These are phyloP conservation scores for Cercospora sojina DNA, from an alignment of 2,329 filamentous ascomycete species.

Conservation along the genomic window DNA sequence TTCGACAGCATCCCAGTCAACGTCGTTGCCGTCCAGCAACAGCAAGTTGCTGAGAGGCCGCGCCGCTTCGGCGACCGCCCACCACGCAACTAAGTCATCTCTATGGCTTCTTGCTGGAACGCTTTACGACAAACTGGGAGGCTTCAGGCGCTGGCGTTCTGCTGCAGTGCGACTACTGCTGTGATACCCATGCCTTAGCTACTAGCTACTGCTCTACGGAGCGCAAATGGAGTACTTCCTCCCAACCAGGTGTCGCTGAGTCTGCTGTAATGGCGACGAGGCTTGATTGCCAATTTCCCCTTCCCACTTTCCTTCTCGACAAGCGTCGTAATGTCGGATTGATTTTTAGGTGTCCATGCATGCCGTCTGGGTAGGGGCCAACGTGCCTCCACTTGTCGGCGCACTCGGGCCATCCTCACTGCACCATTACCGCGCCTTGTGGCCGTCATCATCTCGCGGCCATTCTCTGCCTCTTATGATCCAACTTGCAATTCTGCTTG, in stretches of 20 bases:
- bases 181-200: slow-evolving; percentile 16
- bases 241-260: slow-evolving; percentile 26
- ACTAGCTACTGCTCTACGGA: slow-evolving; percentile 10
- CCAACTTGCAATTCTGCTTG: not conserved
- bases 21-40: slow-evolving; percentile 84
- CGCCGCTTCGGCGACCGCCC: slow-evolving; percentile 72
- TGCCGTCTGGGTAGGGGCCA: not conserved
- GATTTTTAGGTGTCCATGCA: not conserved
- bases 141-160: slow-evolving; percentile 24
- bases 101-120: slow-evolving; percentile 10
- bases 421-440: not conserved
- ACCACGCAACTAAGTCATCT: slow-evolving; percentile 32
- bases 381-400: not conserved
- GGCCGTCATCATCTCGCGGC: not conserved
- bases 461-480: not conserved
- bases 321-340: slow-evolving; percentile 9
- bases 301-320: slow-evolving; percentile 11
- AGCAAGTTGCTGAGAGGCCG: slow-evolving; percentile 78
- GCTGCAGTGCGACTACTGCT: slow-evolving; percentile 9
- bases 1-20: slow-evolving; percentile 98
- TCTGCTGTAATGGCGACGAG: slow-evolving; percentile 23
- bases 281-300: slow-evolving; percentile 26
- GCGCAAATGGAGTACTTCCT: slow-evolving; percentile 16
- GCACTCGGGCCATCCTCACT: not conserved
- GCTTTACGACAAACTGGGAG: slow-evolving; percentile 20